Evolutionary conservation across 352 stramenopile species (phyloP), one percentile per base, ranked within the genome.

Genomic region (Phytophthora hibernalis): DNA sequence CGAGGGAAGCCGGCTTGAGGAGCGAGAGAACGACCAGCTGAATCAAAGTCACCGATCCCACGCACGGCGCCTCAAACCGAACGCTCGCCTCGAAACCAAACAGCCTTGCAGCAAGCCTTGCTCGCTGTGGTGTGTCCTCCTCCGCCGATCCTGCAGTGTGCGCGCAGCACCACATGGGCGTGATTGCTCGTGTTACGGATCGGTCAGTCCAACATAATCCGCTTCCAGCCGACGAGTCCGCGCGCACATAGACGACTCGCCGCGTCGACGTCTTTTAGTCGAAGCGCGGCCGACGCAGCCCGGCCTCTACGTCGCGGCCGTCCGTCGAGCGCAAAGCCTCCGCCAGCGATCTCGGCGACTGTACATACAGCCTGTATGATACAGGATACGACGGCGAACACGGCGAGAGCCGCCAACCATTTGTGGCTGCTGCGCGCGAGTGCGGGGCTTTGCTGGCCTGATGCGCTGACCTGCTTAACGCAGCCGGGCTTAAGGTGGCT

Each of bases 1-100:
- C 28, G 51, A 73, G 65, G 65, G 65, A 73, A 70, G 65, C 33
- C 65, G 61, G 59, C 52, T 73, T 73, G 65, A 70, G 24, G 65
- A 62, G 57, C 57, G 51, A 72, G 65, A 72, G 38, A 65, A 54
- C 51, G 65, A 65, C 54, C 48, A 61, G 55, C 48, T 15, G 40
- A 65, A 61, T 24, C 16, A 20, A 43, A 43, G 18, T 22, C n/a
- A 15, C n/a, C 37, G 37, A 15, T 15, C n/a, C 37, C 5, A 40
- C 33, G n/a, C n/a, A n/a, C n/a, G n/a, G 33, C 33, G 33, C 33
- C 33, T 24, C 20, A 60, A 47, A 31, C 26, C 26, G 26, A 31
- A 21, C 37, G 16, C 15, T 43, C 37, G 13, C 37, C n/a, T 31
- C 26, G 5, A 31, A 31, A 31, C 5, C 26, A 7, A 10, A 7